Conservation (phyloP, 2,329 filamentous ascomycete genomes). For the Lojkania enalia region DNA sequence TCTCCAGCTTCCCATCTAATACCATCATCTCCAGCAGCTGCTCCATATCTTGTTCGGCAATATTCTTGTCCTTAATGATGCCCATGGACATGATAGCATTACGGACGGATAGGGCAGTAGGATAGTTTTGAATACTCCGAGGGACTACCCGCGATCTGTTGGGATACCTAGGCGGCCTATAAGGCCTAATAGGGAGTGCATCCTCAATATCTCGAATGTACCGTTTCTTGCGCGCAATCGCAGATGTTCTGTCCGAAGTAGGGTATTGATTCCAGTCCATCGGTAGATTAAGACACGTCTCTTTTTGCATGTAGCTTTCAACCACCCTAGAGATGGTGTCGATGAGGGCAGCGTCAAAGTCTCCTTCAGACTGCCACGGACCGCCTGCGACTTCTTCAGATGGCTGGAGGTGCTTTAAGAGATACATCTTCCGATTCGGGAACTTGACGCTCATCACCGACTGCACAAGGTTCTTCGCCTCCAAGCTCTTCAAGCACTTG, state of each 20-base stretch:
- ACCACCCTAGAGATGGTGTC: slow-evolving; percentile 73
- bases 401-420: slow-evolving; percentile 81
- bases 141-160: slow-evolving; percentile 46
- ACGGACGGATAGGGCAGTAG: slow-evolving; percentile 78
- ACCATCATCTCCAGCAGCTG: slow-evolving; percentile 86
- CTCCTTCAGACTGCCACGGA: slow-evolving; percentile 90
- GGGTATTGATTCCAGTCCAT: slow-evolving; percentile 47
- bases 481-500: slow-evolving; percentile 80
- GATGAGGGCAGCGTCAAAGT: slow-evolving; percentile 87
- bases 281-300: slow-evolving; percentile 67
- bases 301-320: slow-evolving; percentile 70
- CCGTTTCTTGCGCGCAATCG: slow-evolving; percentile 41
- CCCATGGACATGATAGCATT: slow-evolving; percentile 69
- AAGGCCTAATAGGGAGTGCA: slow-evolving; percentile 28
- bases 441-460: slow-evolving; percentile 90
- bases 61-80: slow-evolving; percentile 69
- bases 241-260: slow-evolving; percentile 41
- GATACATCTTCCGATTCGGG: slow-evolving; percentile 93
- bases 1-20: slow-evolving; percentile 83
- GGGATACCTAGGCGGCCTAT: slow-evolving; percentile 27
- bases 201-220: slow-evolving; percentile 40
- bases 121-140: slow-evolving; percentile 74
- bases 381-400: slow-evolving; percentile 91
- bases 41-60: slow-evolving; percentile 72
- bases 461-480: slow-evolving; percentile 79